Evolutionary conservation across 2,329 filamentous ascomycete species (phyloP), one percentile per base, ranked within the genome.

Genomic region (Beauveria bassiana): DNA sequence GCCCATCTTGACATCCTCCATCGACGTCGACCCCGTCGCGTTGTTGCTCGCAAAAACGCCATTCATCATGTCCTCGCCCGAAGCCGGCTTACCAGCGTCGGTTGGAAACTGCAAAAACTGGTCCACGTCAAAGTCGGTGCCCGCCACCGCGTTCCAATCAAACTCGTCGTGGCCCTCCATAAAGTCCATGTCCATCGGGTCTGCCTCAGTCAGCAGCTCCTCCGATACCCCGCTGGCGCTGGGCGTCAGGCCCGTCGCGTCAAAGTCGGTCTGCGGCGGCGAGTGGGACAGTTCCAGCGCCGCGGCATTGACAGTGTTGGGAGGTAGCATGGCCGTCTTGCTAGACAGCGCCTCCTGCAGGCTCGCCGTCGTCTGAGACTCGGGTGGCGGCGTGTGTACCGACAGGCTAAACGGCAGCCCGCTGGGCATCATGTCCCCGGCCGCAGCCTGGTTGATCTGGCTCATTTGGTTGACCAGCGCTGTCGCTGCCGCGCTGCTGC

Each of bases 91-190:
- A 12, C 75, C 74, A 7, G 77, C 78, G 55, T 83, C 81, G 1
- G 77, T 75, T 6, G 81, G 81, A 64, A 83, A 85, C 63, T 85
- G 79, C 24, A 85, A 74, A 80, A 81, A 85, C 66, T 84, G 81
- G 62, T 84, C 81, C 59, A 84, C 81, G 61, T 85, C 81, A 62
- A 84, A 78, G 63, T 82, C 81, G 9, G 79, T 78, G 6, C 77
- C 79, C 18, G 79, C 74, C 4, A 82, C 73, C 22, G 78, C 77
- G 64, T 80, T 79, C 81, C 81, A 84, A 65, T 83, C 81, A 61
- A 83, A 81, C 57, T 79, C 79, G 51, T 78, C 78, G 55, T 78
- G 75, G 34, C 74, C 75, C 59, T 76, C 73, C 67, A 76, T 73
- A 53, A 81, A 77, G 66, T 81, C 78, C 53, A 80, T 73, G 54